A percentile compares a stretch with the other conserved stretches of the same genome.
Conservation (phyloP, 345 rosid genomes). For the Punica granatum region DNA sequence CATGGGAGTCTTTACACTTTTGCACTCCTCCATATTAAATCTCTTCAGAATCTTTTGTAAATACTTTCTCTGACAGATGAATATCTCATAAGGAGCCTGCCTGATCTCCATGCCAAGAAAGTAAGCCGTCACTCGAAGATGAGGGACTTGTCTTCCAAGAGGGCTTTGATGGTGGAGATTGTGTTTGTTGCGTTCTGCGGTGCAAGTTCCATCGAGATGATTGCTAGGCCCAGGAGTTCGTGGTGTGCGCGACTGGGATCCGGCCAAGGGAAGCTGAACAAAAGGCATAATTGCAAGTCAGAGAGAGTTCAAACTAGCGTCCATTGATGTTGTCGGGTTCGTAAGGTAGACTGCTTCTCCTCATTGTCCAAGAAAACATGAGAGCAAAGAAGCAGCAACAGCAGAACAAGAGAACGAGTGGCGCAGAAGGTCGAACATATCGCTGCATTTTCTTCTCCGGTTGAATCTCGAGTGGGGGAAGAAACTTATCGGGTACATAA, state of each 20-base stretch:
- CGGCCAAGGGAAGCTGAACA: constrained; percentile 35
- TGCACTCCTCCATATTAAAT: too few relatives aligned
- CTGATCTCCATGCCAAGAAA: too few relatives aligned
- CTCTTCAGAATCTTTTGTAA: too few relatives aligned
- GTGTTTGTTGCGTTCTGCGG: constrained; percentile 46
- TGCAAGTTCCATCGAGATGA: constrained; percentile 50
- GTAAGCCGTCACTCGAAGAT: too few relatives aligned
- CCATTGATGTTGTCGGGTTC: constrained; percentile 6
- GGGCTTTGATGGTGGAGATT: constrained; percentile 26
- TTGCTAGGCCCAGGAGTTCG: constrained; percentile 43
- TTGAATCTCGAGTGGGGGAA: too few relatives aligned
- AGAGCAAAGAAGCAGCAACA: background rate
- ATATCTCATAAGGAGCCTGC: too few relatives aligned
- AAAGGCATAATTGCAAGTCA: constrained; percentile 25
- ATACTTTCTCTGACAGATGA: too few relatives aligned
- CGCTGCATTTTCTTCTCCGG: background rate
- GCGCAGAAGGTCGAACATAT: background rate
- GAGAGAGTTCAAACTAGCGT: constrained; percentile 34
- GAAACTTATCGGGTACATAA: too few relatives aligned
- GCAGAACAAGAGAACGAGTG: background rate
- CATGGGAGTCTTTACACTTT: too few relatives aligned
- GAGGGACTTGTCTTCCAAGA: constrained; percentile 21
- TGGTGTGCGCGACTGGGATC: constrained; percentile 33
- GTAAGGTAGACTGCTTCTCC: background rate
- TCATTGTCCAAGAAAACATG: background rate